Evolutionary conservation across 805 yeast genomes (phyloP).

Genomic region (Kluyveromyces lactis): DNA sequence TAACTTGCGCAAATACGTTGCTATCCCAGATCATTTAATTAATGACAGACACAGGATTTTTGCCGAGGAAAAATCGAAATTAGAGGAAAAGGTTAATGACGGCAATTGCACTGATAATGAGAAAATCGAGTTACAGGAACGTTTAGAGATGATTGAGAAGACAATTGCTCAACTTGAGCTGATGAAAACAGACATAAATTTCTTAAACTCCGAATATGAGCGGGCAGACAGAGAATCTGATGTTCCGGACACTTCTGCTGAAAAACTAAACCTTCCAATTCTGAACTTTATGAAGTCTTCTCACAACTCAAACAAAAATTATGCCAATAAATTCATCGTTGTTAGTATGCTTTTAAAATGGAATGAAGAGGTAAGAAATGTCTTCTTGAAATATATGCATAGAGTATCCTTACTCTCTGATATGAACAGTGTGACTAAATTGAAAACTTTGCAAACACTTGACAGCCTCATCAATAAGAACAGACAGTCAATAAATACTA

Average conservation of each 20-base stretch:
- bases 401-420: slow-evolving; percentile 39
- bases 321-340: slow-evolving; percentile 56
- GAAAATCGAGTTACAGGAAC: slow-evolving; percentile 2
- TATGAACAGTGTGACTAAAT: slow-evolving; percentile 35
- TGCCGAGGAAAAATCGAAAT: slow-evolving; percentile 38
- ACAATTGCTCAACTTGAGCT: slow-evolving; percentile 2
- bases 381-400: slow-evolving; percentile 51
- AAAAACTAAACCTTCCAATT: background rate
- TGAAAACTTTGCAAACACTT: slow-evolving; percentile 42
- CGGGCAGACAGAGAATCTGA: slow-evolving; percentile 14
- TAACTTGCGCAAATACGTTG: slow-evolving; percentile 27
- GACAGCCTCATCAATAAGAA: slow-evolving; percentile 39
- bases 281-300: slow-evolving; percentile 1
- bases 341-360: slow-evolving; percentile 71
- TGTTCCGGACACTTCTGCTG: background rate
- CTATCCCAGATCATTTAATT: slow-evolving; percentile 16
- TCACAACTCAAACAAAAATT: slow-evolving; percentile 8
- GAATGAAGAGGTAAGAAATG: slow-evolving; percentile 63
- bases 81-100: slow-evolving; percentile 29
- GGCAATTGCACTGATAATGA: slow-evolving; percentile 17
- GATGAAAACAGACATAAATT: slow-evolving; percentile 1
- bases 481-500: background rate
- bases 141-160: slow-evolving; percentile 7
- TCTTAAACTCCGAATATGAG: slow-evolving; percentile 1
- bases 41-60: slow-evolving; percentile 15